Evolutionary conservation across 805 yeast species (phyloP).

Genomic region (Metschnikowia arizonensis): DNA sequence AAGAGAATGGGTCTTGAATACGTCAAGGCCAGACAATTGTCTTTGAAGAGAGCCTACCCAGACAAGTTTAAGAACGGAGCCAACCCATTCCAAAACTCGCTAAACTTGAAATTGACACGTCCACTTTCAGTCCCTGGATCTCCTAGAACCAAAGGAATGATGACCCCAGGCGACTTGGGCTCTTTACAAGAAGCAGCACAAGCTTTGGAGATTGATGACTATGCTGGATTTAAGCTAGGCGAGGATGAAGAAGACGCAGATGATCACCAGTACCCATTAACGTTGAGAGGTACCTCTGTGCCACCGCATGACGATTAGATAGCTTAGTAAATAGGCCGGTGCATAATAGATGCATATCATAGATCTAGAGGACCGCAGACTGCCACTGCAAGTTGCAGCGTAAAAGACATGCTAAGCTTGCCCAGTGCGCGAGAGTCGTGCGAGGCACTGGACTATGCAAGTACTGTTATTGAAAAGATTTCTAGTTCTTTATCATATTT

Average conservation of each 20-base stretch:
- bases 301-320: slow-evolving; percentile 31
- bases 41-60: slow-evolving; percentile 91
- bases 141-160: slow-evolving; percentile 73
- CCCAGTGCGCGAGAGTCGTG: slow-evolving; percentile 7
- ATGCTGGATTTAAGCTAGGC: slow-evolving; percentile 52
- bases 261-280: slow-evolving; percentile 40
- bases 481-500: not conserved
- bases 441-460: slow-evolving; percentile 4
- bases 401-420: too few relatives aligned
- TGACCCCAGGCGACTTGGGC: slow-evolving; percentile 99
- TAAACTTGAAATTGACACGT: slow-evolving; percentile 70
- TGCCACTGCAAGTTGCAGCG: too few relatives aligned
- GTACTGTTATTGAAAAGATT: slow-evolving; percentile 2
- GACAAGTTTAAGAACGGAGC: slow-evolving; percentile 60
- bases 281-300: slow-evolving; percentile 47
- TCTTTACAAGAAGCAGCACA: slow-evolving; percentile 86
- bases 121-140: slow-evolving; percentile 98
- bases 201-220: slow-evolving; percentile 68
- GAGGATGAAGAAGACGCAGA: slow-evolving; percentile 40
- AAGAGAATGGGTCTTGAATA: slow-evolving; percentile 97
- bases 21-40: slow-evolving; percentile 88
- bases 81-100: slow-evolving; percentile 42
- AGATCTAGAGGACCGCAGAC: not conserved
- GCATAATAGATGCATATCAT: not conserved
- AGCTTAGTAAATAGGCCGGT: not conserved